Conservation (phyloP, 2,329 filamentous ascomycete species). For the Sporothrix sp. region DNA sequence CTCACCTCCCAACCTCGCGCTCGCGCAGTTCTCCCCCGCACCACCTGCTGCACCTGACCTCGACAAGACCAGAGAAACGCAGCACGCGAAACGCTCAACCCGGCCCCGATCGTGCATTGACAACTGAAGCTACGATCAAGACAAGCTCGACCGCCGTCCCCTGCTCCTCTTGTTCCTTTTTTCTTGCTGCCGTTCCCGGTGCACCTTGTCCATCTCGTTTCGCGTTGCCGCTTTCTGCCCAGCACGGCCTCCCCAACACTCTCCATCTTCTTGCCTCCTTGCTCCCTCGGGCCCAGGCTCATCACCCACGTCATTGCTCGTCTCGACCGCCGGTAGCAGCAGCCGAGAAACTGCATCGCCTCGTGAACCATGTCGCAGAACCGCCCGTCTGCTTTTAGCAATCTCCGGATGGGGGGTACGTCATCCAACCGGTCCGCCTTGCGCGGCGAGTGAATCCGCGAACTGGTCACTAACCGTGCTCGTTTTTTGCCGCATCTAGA, state of each 20-base stretch:
- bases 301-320: slow-evolving; percentile 10
- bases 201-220: background rate
- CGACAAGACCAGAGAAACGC: background rate
- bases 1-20: slow-evolving; percentile 6
- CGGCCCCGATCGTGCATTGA: background rate
- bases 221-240: slow-evolving; percentile 20
- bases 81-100: background rate
- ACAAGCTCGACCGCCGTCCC: background rate
- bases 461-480: background rate
- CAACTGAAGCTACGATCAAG: background rate
- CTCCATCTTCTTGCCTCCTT: slow-evolving; percentile 10
- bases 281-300: slow-evolving; percentile 18
- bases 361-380: slow-evolving; percentile 66
- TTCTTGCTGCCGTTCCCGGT: background rate
- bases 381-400: slow-evolving; percentile 79
- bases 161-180: background rate
- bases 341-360: slow-evolving; percentile 15
- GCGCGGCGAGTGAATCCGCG: too few relatives aligned
- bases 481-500: slow-evolving; percentile 44
- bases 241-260: slow-evolving; percentile 25
- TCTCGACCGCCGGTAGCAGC: slow-evolving; percentile 20
- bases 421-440: too few relatives aligned
- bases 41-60: slow-evolving; percentile 4
- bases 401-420: slow-evolving; percentile 95
- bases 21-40: slow-evolving; percentile 4